Conservation (phyloP, 306 rosid species). For the Medicago arabica region DNA sequence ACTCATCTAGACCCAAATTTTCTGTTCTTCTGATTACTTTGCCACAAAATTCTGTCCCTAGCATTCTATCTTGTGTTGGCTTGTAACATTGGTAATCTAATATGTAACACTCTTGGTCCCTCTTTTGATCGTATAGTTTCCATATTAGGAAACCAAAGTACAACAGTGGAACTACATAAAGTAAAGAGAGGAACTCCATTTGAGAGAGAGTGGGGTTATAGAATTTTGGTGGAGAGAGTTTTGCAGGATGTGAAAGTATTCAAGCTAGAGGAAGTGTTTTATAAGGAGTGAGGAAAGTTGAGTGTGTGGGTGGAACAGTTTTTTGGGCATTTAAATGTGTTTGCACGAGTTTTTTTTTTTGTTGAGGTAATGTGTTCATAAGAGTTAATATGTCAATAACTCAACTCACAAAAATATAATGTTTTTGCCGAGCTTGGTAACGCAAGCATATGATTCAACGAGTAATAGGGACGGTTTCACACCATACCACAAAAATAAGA, state of each 20-base stretch:
- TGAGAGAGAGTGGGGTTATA: background rate
- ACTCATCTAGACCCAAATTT: slow-evolving; percentile 62
- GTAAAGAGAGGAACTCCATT: slow-evolving; percentile 64
- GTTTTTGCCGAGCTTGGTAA: too few species aligned
- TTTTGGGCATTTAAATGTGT: slow-evolving; percentile 44
- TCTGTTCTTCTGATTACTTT: slow-evolving; percentile 56
- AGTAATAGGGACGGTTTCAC: too few species aligned
- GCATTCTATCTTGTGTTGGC: slow-evolving; percentile 68
- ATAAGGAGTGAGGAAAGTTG: slow-evolving; percentile 37
- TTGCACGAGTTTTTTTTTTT: background rate
- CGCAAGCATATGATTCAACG: too few species aligned
- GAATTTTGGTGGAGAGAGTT: background rate
- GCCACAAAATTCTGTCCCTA: slow-evolving; percentile 61
- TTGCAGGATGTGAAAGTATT: background rate
- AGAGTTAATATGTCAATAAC: slow-evolving; percentile 31
- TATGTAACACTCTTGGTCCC: slow-evolving; percentile 71
- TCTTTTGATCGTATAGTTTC: slow-evolving; percentile 50
- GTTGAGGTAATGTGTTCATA: too few species aligned
- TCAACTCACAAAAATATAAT: slow-evolving; percentile 63
- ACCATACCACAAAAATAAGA: too few species aligned
- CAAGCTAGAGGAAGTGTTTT: slow-evolving; percentile 2
- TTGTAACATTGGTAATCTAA: slow-evolving; percentile 72
- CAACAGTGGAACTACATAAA: slow-evolving; percentile 46
- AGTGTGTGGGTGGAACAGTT: background rate
- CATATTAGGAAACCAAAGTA: slow-evolving; percentile 56